Percentiles rank a stretch among this genome's conserved stretches.
phyloP scores from a whole-genome alignment of 192 early-diverging fungal genomes.

The Podila epicladia region DNA sequence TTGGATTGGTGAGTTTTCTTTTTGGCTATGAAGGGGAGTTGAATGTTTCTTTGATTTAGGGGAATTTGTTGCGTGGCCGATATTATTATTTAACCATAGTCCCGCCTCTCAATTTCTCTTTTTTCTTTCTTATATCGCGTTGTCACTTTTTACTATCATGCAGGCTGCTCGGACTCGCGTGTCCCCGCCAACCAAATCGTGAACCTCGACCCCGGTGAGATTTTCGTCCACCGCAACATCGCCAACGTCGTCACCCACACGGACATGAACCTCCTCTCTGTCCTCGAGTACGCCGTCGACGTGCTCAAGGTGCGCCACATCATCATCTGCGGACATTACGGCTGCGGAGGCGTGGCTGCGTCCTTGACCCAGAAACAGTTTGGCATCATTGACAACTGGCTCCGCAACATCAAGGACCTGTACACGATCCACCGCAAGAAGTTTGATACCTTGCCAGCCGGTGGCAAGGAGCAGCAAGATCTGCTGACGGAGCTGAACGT shows the following conservation, averaged over 20 bases:
- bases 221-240: constrained; percentile 98
- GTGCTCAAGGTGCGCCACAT: constrained; percentile 93
- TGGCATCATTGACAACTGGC: constrained; percentile 92
- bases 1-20: constrained; percentile 81
- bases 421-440: constrained; percentile 65
- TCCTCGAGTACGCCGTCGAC: constrained; percentile 94
- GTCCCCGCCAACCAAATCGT: constrained; percentile 86
- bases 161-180: constrained; percentile 94
- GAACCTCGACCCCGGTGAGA: constrained; percentile 77
- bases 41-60: too few species aligned
- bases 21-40: too few species aligned
- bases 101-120: background rate
- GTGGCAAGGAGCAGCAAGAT: constrained; percentile 58
- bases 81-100: too few species aligned
- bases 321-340: constrained; percentile 89
- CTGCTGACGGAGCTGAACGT: constrained; percentile 83
- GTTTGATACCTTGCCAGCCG: constrained; percentile 50
- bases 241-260: constrained; percentile 89
- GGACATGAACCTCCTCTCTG: constrained; percentile 85
- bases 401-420: constrained; percentile 87
- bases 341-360: constrained; percentile 77
- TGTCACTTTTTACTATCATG: background rate
- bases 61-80: background rate
- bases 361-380: constrained; percentile 68
- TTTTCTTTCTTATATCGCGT: background rate